phyloP scores from a whole-genome alignment of 2,329 filamentous ascomycete genomes.

The Torrubiella hemipterigena region DNA sequence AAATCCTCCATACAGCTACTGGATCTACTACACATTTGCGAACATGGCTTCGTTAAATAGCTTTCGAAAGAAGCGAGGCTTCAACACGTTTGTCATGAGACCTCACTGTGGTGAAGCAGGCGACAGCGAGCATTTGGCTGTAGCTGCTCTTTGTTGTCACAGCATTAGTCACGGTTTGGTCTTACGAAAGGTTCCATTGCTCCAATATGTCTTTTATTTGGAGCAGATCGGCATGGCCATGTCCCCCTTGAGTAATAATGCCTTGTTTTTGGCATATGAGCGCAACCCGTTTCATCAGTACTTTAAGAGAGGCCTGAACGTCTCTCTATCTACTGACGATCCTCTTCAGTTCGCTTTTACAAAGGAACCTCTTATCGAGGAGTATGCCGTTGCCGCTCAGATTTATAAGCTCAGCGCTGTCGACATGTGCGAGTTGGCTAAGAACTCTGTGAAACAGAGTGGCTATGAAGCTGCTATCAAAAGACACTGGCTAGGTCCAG shows the following conservation, averaged over 20 bases:
- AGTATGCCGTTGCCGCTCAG: constrained; percentile 94
- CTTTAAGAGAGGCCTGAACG: constrained; percentile 88
- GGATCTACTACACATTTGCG: constrained; percentile 94
- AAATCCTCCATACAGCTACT: constrained; percentile 97
- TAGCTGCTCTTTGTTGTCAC: constrained; percentile 83
- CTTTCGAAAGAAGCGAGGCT: constrained; percentile 81
- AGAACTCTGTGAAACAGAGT: constrained; percentile 89
- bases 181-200: constrained; percentile 81
- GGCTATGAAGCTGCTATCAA: constrained; percentile 87
- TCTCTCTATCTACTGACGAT: constrained; percentile 92
- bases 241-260: constrained; percentile 98
- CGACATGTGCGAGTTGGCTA: constrained; percentile 96
- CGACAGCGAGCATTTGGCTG: constrained; percentile 90
- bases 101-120: constrained; percentile 96
- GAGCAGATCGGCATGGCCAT: constrained; percentile 98
- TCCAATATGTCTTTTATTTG: constrained; percentile 96
- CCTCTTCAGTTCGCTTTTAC: constrained; percentile 97
- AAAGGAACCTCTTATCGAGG: constrained; percentile 94
- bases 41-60: constrained; percentile 89
- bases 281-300: constrained; percentile 94
- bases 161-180: constrained; percentile 93
- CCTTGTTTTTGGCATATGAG: constrained; percentile 90
- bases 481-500: constrained; percentile 76
- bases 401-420: constrained; percentile 96
- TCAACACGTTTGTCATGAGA: constrained; percentile 88